Percentiles rank a stretch among this genome's conserved stretches.
Conservation (phyloP, 257 asterid species). For the Solanum medicagineum region DNA sequence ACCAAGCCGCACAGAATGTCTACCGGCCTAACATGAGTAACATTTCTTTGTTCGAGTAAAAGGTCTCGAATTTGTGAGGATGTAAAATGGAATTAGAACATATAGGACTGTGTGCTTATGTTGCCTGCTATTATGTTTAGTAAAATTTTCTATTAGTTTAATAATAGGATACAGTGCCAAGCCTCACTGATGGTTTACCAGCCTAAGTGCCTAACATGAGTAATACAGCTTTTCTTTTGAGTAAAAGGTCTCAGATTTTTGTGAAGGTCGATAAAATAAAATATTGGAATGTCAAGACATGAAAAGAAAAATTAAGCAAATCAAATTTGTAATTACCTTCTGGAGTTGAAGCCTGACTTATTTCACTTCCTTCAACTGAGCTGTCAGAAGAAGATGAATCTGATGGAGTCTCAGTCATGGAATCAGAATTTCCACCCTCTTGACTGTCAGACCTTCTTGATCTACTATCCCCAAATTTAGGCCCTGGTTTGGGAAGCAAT, state of each 20-base stretch:
- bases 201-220: not conserved
- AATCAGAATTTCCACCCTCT: conserved; percentile 23
- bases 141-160: not conserved
- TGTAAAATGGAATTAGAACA: not conserved
- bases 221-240: not conserved
- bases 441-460: conserved; percentile 50
- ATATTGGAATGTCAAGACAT: not conserved
- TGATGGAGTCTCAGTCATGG: conserved; percentile 33
- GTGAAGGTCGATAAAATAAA: not conserved
- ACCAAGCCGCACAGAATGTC: not conserved
- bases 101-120: not conserved
- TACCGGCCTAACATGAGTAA: not conserved
- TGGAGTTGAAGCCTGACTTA: conserved; percentile 31
- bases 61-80: not conserved
- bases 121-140: not conserved
- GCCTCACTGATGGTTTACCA: not conserved
- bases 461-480: conserved; percentile 32
- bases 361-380: conserved; percentile 43
- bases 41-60: not conserved
- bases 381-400: conserved; percentile 45
- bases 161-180: not conserved
- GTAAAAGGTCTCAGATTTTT: not conserved
- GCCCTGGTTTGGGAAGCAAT: conserved; percentile 22
- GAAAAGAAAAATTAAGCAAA: not conserved
- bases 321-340: conserved; percentile 26